phyloP scores from a whole-genome alignment of 805 yeast genomes.

The Yarrowia bubula region DNA sequence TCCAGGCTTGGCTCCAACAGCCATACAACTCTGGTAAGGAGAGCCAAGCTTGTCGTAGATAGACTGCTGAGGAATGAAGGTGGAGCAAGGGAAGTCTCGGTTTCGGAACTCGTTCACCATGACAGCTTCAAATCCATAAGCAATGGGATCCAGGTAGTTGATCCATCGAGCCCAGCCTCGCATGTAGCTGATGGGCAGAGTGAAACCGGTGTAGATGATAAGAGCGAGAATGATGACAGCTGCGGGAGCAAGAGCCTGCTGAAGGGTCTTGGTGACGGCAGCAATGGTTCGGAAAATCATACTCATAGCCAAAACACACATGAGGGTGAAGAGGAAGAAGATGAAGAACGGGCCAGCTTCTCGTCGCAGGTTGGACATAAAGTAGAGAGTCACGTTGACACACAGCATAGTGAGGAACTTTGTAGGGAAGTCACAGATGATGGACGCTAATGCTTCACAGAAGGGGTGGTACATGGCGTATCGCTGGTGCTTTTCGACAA shows the following conservation, averaged over 20 bases:
- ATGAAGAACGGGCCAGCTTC: conserved; percentile 54
- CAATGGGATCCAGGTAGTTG: conserved; percentile 47
- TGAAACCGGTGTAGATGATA: conserved; percentile 49
- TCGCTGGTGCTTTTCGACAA: conserved; percentile 58
- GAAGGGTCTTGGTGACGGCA: conserved; percentile 40
- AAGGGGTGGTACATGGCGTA: conserved; percentile 60
- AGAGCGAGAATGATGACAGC: conserved; percentile 44
- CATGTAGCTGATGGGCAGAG: conserved; percentile 47
- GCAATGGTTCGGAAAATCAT: conserved; percentile 49
- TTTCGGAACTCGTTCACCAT: conserved; percentile 48
- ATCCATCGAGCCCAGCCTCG: conserved; percentile 54
- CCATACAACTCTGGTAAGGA: conserved; percentile 50
- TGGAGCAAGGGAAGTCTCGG: conserved; percentile 40
- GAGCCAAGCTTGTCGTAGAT: conserved; percentile 9
- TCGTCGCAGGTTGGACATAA: conserved; percentile 53
- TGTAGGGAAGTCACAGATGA: conserved; percentile 57
- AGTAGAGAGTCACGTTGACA: conserved; percentile 54
- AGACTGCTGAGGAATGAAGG: conserved; percentile 14
- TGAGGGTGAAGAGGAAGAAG: conserved; percentile 46
- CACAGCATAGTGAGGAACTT: conserved; percentile 42
- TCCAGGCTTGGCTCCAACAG: conserved; percentile 59
- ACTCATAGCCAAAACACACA: conserved; percentile 54
- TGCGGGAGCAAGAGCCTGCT: conserved; percentile 48
- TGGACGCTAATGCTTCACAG: conserved; percentile 63
- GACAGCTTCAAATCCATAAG: conserved; percentile 48